A percentile compares a stretch with the other conserved stretches of the same genome.
Conservation (phyloP, 352 stramenopile species). For the Halophytophthora batemanensis region DNA sequence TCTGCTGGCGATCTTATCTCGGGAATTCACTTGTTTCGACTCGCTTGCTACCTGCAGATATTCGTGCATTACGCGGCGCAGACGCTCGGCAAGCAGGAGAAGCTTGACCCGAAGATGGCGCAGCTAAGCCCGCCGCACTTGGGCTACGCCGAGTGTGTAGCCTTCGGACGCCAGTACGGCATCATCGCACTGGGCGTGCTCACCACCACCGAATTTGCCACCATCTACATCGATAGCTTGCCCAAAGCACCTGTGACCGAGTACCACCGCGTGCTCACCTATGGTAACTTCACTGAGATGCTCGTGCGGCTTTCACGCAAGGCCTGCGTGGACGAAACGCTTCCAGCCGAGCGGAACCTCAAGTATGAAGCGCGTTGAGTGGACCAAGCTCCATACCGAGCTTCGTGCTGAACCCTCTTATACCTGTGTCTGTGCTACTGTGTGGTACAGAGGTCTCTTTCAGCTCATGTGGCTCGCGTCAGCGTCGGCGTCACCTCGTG, state of each 20-base stretch:
- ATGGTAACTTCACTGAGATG: conserved; percentile 58
- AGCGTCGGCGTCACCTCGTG: conserved; percentile 42
- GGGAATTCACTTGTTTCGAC: not conserved
- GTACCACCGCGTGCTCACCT: conserved; percentile 62
- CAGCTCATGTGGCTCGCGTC: conserved; percentile 83
- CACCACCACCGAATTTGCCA: conserved; percentile 75
- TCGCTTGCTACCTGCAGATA: conserved; percentile 24
- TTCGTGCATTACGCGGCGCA: conserved; percentile 53
- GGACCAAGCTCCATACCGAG: not conserved
- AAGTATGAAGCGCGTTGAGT: conserved; percentile 33
- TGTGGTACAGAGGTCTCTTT: conserved; percentile 46
- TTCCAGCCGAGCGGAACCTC: conserved; percentile 45
- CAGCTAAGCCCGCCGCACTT: conserved; percentile 47
- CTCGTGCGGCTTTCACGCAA: conserved; percentile 61
- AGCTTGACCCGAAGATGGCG: conserved; percentile 54
- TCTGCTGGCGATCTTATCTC: not conserved
- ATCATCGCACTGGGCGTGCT: conserved; percentile 74
- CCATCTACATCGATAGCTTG: conserved; percentile 73
- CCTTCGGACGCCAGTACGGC: conserved; percentile 68
- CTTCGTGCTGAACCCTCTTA: not conserved
- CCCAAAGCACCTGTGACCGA: conserved; percentile 49
- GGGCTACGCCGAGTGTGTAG: conserved; percentile 67
- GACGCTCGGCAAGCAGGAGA: conserved; percentile 60
- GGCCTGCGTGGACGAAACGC: conserved; percentile 28
- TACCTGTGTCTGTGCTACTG: not conserved